A percentile compares a stretch with the other conserved stretches of the same genome.
Conservation (phyloP, 2,329 filamentous ascomycete genomes). For the Conoideocrella luteorostrata region DNA sequence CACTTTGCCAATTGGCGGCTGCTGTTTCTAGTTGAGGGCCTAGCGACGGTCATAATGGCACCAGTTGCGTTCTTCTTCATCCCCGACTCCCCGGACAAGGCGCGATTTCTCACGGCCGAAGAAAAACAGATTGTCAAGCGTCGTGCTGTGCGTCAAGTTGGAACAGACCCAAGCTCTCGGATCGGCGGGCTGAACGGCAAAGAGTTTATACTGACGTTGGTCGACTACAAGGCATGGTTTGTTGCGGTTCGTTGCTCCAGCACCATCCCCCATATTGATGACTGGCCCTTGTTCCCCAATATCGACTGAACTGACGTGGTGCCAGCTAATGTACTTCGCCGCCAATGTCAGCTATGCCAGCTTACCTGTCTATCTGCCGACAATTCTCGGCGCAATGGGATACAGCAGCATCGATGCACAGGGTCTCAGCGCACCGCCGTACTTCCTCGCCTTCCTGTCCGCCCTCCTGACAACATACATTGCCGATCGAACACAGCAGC, state of each 20-base stretch:
- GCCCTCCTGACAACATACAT: slow-evolving; percentile 23
- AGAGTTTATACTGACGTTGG: slow-evolving; percentile 27
- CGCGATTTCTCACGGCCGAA: slow-evolving; percentile 20
- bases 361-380: slow-evolving; percentile 34
- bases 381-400: slow-evolving; percentile 33
- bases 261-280: neutral
- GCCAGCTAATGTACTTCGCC: slow-evolving; percentile 30
- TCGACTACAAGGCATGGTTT: slow-evolving; percentile 24
- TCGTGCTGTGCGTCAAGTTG: slow-evolving; percentile 16
- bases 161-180: slow-evolving; percentile 9
- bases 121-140: slow-evolving; percentile 18
- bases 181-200: slow-evolving; percentile 15
- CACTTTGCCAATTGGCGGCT: slow-evolving; percentile 22
- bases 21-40: slow-evolving; percentile 25
- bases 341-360: slow-evolving; percentile 32
- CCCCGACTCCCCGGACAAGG: slow-evolving; percentile 22
- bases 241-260: slow-evolving; percentile 8
- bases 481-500: slow-evolving; percentile 28
- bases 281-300: no score
- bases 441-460: slow-evolving; percentile 31
- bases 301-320: neutral
- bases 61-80: slow-evolving; percentile 23
- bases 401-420: slow-evolving; percentile 32
- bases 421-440: slow-evolving; percentile 34
- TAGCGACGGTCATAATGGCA: slow-evolving; percentile 22